These are phyloP conservation scores for Bocquillonia castaneifolia DNA, from an alignment of 441 rosid species.

Conservation along the genomic window DNA sequence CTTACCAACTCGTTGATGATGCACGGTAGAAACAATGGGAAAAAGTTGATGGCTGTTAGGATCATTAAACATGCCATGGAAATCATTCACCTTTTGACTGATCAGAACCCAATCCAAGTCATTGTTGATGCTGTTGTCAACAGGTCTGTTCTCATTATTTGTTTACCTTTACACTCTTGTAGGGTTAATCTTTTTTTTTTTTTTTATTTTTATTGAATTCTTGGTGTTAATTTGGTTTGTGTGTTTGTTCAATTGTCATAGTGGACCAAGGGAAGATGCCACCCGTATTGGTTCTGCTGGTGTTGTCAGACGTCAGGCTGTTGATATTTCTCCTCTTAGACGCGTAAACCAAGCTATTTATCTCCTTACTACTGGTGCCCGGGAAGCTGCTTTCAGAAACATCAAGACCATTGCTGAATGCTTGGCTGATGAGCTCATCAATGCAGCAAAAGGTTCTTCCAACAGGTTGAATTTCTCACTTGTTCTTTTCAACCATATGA, in stretches of 20 bases:
- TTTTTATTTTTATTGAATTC: too few relatives aligned
- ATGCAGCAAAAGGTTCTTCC: slow-evolving; percentile 92
- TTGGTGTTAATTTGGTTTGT: too few relatives aligned
- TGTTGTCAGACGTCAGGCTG: slow-evolving; percentile 86
- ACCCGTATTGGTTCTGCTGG: slow-evolving; percentile 88
- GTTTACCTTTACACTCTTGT: background rate
- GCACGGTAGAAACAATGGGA: slow-evolving; percentile 86
- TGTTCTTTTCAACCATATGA: background rate
- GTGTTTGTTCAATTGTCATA: background rate
- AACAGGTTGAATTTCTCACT: slow-evolving; percentile 54
- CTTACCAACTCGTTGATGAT: slow-evolving; percentile 83
- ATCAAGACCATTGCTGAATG: slow-evolving; percentile 83
- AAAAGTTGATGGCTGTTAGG: slow-evolving; percentile 74
- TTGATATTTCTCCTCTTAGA: slow-evolving; percentile 74
- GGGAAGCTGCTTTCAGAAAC: slow-evolving; percentile 80
- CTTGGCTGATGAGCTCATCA: slow-evolving; percentile 82
- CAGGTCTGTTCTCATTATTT: slow-evolving; percentile 34
- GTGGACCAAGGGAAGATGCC: slow-evolving; percentile 67
- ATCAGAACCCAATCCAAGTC: slow-evolving; percentile 79
- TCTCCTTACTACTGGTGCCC: slow-evolving; percentile 81
- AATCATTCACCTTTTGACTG: slow-evolving; percentile 69
- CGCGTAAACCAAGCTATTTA: slow-evolving; percentile 77
- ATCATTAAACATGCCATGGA: slow-evolving; percentile 81
- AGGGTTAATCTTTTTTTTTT: too few relatives aligned
- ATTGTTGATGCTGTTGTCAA: slow-evolving; percentile 75